Percentiles rank a stretch among this genome's conserved stretches.
These are phyloP conservation scores for Clarireedia sp. DNA, from an alignment of 2,329 filamentous ascomycete genomes.

Conservation along the genomic window DNA sequence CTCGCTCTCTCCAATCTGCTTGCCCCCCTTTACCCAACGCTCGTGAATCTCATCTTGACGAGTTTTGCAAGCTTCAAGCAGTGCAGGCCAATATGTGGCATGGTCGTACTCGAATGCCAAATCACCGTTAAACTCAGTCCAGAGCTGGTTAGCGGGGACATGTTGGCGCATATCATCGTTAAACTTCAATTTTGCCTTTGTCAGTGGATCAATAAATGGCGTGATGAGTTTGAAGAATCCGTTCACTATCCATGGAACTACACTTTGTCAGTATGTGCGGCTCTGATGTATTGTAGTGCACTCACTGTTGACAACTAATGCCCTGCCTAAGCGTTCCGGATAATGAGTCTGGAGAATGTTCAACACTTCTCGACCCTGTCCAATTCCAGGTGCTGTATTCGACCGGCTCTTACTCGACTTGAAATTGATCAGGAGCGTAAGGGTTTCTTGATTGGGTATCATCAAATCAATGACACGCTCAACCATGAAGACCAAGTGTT, in stretches of 20 bases:
- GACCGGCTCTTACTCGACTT: conserved; percentile 67
- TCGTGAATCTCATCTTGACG: conserved; percentile 53
- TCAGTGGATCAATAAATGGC: conserved; percentile 93
- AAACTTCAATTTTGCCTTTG: conserved; percentile 92
- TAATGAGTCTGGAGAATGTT: conserved; percentile 93
- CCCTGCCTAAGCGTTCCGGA: conserved; percentile 81
- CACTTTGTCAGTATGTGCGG: conserved; percentile 14
- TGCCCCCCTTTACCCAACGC: conserved; percentile 75
- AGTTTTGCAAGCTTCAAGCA: conserved; percentile 62
- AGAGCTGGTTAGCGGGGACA: conserved; percentile 74
- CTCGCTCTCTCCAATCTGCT: conserved; percentile 78
- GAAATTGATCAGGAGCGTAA: conserved; percentile 88
- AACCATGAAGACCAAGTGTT: conserved; percentile 94
- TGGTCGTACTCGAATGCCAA: conserved; percentile 92
- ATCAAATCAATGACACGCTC: conserved; percentile 84
- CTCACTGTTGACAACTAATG: conserved; percentile 81
- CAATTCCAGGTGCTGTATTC: conserved; percentile 64
- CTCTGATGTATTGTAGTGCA: conserved; percentile 11
- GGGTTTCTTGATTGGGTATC: conserved; percentile 76
- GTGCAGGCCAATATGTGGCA: conserved; percentile 76
- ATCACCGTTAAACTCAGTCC: conserved; percentile 66
- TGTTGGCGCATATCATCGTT: conserved; percentile 84
- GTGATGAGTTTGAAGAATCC: conserved; percentile 95
- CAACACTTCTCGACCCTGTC: conserved; percentile 74
- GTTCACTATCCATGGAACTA: conserved; percentile 83